phyloP scores from a whole-genome alignment of 2,329 filamentous ascomycete genomes.

The Cercospora sp. region DNA sequence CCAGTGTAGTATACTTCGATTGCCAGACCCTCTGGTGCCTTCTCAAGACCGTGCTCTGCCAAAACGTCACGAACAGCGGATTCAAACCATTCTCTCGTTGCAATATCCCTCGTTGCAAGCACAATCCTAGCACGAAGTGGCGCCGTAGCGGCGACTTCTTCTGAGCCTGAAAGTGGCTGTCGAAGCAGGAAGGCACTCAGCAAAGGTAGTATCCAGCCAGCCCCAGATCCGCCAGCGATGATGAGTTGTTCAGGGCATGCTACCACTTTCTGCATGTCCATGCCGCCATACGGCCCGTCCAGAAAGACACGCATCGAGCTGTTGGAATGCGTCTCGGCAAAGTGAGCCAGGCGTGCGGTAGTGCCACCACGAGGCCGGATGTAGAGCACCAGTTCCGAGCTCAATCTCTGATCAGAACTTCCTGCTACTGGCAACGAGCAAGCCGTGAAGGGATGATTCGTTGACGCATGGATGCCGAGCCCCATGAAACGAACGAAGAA shows the following conservation, averaged over 20 bases:
- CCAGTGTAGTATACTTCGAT: constrained; percentile 29
- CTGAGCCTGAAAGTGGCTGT: constrained; percentile 11
- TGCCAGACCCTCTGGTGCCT: constrained; percentile 12
- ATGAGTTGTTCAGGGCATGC: constrained; percentile 50
- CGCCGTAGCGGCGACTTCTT: not conserved
- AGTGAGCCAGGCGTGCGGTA: constrained; percentile 49
- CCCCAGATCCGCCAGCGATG: constrained; percentile 58
- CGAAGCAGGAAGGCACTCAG: constrained; percentile 42
- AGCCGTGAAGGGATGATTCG: constrained; percentile 58
- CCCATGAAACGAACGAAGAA: constrained; percentile 56
- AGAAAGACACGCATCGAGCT: constrained; percentile 50
- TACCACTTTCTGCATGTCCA: constrained; percentile 41
- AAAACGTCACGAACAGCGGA: constrained; percentile 36
- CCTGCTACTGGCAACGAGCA: constrained; percentile 47
- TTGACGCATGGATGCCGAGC: constrained; percentile 47
- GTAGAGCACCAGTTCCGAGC: constrained; percentile 54
- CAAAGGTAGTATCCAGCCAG: constrained; percentile 53
- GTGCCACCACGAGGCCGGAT: constrained; percentile 53
- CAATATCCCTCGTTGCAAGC: constrained; percentile 40
- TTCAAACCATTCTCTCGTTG: constrained; percentile 41
- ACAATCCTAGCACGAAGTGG: constrained; percentile 16
- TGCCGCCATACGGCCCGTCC: constrained; percentile 61
- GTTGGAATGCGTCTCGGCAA: constrained; percentile 37
- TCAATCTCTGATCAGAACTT: constrained; percentile 19
- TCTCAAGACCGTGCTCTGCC: constrained; percentile 22